A percentile compares a stretch with the other conserved stretches of the same genome.
Evolutionary conservation across 805 yeast species (phyloP).

Genomic region (Saccharomycopsis amapae): DNA sequence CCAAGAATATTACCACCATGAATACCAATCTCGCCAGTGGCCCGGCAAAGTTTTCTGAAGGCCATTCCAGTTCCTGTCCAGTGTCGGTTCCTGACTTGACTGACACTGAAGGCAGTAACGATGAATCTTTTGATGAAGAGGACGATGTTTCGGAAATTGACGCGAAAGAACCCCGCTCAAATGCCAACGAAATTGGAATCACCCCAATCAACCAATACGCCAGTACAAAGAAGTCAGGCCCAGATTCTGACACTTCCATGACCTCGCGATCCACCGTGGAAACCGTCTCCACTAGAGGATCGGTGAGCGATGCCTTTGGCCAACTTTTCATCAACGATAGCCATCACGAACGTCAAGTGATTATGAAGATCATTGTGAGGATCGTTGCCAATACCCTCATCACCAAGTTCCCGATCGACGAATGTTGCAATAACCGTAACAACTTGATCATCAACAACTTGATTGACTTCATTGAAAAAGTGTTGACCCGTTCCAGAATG

Average conservation of each 20-base stretch:
- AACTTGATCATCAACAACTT: conserved; percentile 19
- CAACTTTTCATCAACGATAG: conserved; percentile 1
- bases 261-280: too few species aligned
- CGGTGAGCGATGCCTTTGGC: background rate
- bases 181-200: too few species aligned
- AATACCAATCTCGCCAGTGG: background rate
- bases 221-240: too few species aligned
- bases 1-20: background rate
- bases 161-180: too few species aligned
- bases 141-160: too few species aligned
- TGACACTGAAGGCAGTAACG: conserved; percentile 12
- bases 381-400: conserved; percentile 18
- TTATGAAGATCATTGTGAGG: conserved; percentile 16
- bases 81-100: conserved; percentile 12
- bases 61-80: background rate
- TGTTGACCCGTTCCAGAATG: conserved; percentile 9
- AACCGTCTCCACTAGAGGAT: background rate
- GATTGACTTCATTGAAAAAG: conserved; percentile 16
- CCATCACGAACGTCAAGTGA: conserved; percentile 7
- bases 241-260: too few species aligned
- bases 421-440: conserved; percentile 20
- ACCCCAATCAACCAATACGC: too few species aligned
- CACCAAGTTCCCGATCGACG: conserved; percentile 20
- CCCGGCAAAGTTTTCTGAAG: background rate
- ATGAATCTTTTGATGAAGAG: conserved; percentile 8